These are phyloP conservation scores for Cercospora sp. DNA, from an alignment of 2,329 filamentous ascomycete genomes.

Conservation along the genomic window DNA sequence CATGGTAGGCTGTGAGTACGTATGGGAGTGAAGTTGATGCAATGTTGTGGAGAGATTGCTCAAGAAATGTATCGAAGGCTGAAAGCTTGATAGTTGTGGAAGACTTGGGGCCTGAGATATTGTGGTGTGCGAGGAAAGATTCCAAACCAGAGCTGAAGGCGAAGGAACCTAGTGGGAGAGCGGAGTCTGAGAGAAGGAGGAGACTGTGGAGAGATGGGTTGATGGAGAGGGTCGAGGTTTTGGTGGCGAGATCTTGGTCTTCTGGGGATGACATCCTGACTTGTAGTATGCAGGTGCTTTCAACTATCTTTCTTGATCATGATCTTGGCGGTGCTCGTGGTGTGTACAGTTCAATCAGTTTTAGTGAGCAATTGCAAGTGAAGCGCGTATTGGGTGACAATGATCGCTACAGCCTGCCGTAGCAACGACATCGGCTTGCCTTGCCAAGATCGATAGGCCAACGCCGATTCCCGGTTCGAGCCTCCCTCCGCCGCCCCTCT, in stretches of 20 bases:
- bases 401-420: background rate
- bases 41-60: constrained; percentile 68
- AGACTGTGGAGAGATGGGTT: constrained; percentile 60
- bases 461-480: constrained; percentile 1
- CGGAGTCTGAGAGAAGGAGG: constrained; percentile 76
- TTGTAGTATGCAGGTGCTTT: background rate
- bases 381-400: background rate
- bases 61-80: constrained; percentile 66
- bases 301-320: background rate
- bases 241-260: background rate
- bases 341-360: background rate
- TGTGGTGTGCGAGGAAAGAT: constrained; percentile 71
- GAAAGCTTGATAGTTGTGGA: constrained; percentile 26
- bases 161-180: constrained; percentile 80
- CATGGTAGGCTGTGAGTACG: constrained; percentile 65
- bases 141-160: constrained; percentile 82
- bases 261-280: background rate
- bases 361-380: background rate
- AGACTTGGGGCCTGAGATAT: constrained; percentile 33
- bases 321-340: background rate
- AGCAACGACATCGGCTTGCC: background rate
- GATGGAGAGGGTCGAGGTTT: background rate
- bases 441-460: constrained; percentile 15
- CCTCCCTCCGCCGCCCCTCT: constrained; percentile 1
- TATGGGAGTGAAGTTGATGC: constrained; percentile 74